Evolutionary conservation across 2,329 filamentous ascomycete species (phyloP), one percentile per base, ranked within the genome.

Genomic region (Aspergillus novoparasiticus): DNA sequence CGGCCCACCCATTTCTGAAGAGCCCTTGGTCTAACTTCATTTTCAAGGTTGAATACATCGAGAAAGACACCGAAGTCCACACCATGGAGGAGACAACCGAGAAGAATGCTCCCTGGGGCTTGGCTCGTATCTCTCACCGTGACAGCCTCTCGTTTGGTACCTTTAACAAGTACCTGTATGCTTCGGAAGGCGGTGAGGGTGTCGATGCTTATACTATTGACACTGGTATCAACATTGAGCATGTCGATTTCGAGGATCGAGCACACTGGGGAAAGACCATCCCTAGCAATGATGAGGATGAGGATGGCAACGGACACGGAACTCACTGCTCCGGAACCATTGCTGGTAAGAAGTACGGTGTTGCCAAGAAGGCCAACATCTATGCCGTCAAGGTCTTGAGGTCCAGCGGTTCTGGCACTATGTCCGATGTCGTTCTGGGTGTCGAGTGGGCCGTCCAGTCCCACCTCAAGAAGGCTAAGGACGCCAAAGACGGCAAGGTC

Each of bases 251-350:
- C 69, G 94, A 96, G 82, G 95, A 92, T 66, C 94, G 95, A 80
- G 95, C 96, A 72, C 85, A 87, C 74, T 99, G 95, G 95, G 95
- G 95, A 78, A 95, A 96, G 88, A 99, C 95, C 71, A 94, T 99
- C 73, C 96, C 96, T 66, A 71, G 80, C 55, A 89, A 89, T 66
- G 94, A 99, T 77, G 89, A 86, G 57, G 95, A 99, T 77, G 85
- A 87, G 72, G 95, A 99, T 82, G 95, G 95, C 80, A 99, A 99
- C 75, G 95, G 95, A 66, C 95, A 99, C 85, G 95, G 95, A 74
- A 99, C 95, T 75, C 95, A 99, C 87, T 99, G 95, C 89, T 98
- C 95, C 68, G 95, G 95, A 73, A 99, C 96, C 67, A 90, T 99
- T 74, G 95, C 92, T 69, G 95, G 96, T 78, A 96, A 95, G 89